These are phyloP conservation scores for Aphanomyces astaci DNA, from an alignment of 352 stramenopile genomes.

Conservation along the genomic window DNA sequence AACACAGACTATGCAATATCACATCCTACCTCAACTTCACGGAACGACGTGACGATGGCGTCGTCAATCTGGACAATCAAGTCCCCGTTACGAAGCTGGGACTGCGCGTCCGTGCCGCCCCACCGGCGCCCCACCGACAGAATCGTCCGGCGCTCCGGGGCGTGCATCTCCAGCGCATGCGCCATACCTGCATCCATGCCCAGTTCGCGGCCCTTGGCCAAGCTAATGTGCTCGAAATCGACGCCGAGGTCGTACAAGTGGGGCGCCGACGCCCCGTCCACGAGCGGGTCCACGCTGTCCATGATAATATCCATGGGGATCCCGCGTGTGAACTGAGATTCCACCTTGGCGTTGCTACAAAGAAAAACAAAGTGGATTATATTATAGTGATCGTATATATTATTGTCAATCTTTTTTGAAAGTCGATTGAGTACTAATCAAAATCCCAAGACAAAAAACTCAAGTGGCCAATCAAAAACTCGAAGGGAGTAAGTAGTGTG, in stretches of 20 bases:
- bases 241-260: constrained; percentile 75
- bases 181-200: constrained; percentile 72
- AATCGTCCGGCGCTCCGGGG: constrained; percentile 63
- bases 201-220: constrained; percentile 84
- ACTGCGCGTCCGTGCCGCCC: constrained; percentile 60
- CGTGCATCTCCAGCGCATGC: constrained; percentile 62
- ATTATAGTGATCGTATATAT: too few species aligned
- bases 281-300: constrained; percentile 70
- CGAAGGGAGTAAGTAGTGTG: too few species aligned
- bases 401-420: too few species aligned
- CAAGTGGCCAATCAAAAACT: too few species aligned
- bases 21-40: constrained; percentile 63
- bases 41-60: constrained; percentile 78
- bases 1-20: too few species aligned
- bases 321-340: constrained; percentile 80
- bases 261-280: constrained; percentile 49
- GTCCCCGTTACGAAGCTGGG: constrained; percentile 73
- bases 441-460: too few species aligned
- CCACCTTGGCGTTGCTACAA: constrained; percentile 49
- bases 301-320: constrained; percentile 85
- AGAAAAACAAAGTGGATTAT: too few species aligned
- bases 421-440: too few species aligned
- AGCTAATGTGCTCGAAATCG: constrained; percentile 82
- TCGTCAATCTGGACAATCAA: constrained; percentile 81
- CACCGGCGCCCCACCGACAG: constrained; percentile 68